Evolutionary conservation across 768 basidiomycete species (phyloP).

Genomic region (Hebeloma cylindrosporum): DNA sequence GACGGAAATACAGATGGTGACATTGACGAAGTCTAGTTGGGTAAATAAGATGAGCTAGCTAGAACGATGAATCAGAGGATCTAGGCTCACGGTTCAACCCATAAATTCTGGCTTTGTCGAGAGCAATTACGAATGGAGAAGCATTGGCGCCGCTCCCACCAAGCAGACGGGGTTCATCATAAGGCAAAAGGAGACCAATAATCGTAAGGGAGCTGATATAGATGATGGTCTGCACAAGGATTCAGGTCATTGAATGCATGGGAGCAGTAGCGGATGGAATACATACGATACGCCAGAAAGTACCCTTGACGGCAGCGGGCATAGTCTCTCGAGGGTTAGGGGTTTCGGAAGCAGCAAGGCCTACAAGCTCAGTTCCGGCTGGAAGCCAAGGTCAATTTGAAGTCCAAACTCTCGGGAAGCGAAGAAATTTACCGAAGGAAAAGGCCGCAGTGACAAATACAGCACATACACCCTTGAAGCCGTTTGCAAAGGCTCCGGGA

Average conservation of each 20-base stretch:
- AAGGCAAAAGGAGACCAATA: conserved; percentile 42
- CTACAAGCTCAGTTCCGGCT: conserved; percentile 49
- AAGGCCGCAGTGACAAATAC: conserved; percentile 50
- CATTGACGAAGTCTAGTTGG: conserved; percentile 41
- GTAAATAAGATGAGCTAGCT: not conserved
- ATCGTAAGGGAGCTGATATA: conserved; percentile 45
- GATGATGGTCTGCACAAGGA: conserved; percentile 37
- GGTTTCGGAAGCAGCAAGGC: conserved; percentile 47
- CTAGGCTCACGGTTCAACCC: conserved; percentile 39
- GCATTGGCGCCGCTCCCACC: conserved; percentile 40
- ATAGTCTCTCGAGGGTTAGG: conserved; percentile 44
- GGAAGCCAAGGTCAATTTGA: not conserved
- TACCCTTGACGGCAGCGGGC: conserved; percentile 47
- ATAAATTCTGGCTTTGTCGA: conserved; percentile 39
- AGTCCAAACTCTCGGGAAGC: not conserved
- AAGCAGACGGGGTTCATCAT: conserved; percentile 35
- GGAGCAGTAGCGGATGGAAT: not conserved
- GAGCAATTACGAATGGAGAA: conserved; percentile 47
- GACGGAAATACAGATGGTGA: conserved; percentile 46
- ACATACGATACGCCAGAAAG: conserved; percentile 48
- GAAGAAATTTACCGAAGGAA: conserved; percentile 33
- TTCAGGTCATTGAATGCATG: not conserved
- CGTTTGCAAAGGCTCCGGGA: conserved; percentile 44
- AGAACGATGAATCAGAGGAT: not conserved
- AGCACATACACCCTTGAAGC: conserved; percentile 46